Evolutionary conservation across 768 basidiomycete genomes (phyloP).

Genomic region (Russula griseocarnosa): DNA sequence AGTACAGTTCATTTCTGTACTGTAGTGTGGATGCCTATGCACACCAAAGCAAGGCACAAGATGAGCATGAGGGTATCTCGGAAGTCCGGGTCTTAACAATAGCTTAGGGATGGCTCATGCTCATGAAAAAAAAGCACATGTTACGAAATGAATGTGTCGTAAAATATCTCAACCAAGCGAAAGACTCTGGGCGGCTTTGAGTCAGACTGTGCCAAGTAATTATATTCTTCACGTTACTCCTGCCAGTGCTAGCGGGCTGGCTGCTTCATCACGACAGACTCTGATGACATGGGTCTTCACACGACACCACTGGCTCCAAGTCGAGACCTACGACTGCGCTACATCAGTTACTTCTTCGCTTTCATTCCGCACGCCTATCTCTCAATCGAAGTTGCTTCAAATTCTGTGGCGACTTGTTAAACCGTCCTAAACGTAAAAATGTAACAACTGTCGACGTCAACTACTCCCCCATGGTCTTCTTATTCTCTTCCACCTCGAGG

Average conservation of each 20-base stretch:
- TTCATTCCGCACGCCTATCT: no score
- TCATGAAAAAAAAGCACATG: neutral
- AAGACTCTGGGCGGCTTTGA: no score
- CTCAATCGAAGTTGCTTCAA: no score
- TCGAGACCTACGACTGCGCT: no score
- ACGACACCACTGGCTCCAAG: neutral
- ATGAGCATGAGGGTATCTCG: constrained; percentile 1
- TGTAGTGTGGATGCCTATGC: neutral
- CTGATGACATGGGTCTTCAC: no score
- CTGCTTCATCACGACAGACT: no score
- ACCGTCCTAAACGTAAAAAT: no score
- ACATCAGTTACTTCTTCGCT: no score
- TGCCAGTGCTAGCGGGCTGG: neutral
- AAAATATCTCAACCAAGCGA: neutral
- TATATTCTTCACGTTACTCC: neutral
- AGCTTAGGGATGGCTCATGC: no score
- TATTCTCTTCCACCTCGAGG: neutral
- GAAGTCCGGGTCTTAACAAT: neutral
- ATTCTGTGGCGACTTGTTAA: no score
- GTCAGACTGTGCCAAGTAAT: neutral
- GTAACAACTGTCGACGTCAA: no score
- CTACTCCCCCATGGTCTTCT: neutral
- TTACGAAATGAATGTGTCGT: neutral
- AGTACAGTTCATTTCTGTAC: no score
- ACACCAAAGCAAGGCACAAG: neutral